Base-by-base conservation (phyloP, 2,329 filamentous ascomycete species). In the Zalaria sp. region DNA sequence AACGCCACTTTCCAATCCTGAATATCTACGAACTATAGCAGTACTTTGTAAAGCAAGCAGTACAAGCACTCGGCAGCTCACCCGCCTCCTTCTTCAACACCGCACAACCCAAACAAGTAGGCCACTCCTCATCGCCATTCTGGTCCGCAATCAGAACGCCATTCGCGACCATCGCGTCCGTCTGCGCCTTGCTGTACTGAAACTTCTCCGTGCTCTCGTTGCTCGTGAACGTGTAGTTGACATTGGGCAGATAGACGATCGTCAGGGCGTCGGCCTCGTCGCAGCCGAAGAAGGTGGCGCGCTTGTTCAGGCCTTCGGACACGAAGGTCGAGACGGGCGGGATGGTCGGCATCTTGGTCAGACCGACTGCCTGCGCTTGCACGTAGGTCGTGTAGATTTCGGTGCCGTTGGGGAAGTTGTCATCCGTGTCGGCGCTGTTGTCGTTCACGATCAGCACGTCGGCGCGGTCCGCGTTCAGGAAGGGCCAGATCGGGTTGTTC, bases 401-500 rank as follows among this genome's bases (percentile, higher is more conserved):
- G 31, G 69, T 71, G 43, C 76, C 77, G 54, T 80, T 72, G 48
- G 77, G 77, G 67, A 72, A 81, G 57, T 63, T 60, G 52, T 61
- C 62, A 38, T 62, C 55, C 0, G 73, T 79, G 58, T 82, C 78
- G 50, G 74, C 76, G 4, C 69, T 72, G 40, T 75, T 77, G 61
- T 82, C 79, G 53, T 76, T 67, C 39, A 77, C 76, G 56, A 81
- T 70, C 53, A 82, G 68, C 40, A 81, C 71, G 54, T 79, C 75
- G 44, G 62, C 56, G 42, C 75, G 70, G 5, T 63, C 49, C 39
- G 63, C 60, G 41, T 71, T 67, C 49, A 73, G 58, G 29, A 74
- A 61, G 0, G 71, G 71, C 58, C 64, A 67, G 43, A 73, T 61
- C 0, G 71, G 71, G 45, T 70, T 63, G 55, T 72, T 72, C 49